Conservation (phyloP, 2,329 filamentous ascomycete species). For the Alternaria longipes region DNA sequence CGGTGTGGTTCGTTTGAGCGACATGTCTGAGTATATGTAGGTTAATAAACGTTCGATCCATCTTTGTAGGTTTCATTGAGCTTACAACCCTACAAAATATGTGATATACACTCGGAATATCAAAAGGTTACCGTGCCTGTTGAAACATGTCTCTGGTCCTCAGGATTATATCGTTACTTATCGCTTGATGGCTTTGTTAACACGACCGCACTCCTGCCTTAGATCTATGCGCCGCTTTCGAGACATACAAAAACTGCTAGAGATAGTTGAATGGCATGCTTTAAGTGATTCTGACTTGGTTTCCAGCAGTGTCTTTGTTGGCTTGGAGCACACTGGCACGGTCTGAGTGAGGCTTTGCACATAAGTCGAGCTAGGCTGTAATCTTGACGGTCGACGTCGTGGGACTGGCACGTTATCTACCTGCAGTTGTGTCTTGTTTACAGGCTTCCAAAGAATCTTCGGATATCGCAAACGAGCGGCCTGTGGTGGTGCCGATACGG, state of each 20-base stretch:
- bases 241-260: neutral
- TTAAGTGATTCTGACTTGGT: neutral
- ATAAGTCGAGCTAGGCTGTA: neutral
- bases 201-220: neutral
- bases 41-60: neutral
- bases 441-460: conserved; percentile 17
- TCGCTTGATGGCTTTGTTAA: neutral
- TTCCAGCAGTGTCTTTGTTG: neutral
- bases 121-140: neutral
- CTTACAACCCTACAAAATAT: neutral
- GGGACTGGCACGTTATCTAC: conserved; percentile 25
- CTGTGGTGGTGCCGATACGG: neutral
- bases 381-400: conserved; percentile 11
- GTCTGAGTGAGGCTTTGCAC: neutral
- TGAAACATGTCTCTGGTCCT: neutral
- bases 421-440: conserved; percentile 26
- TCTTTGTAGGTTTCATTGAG: neutral
- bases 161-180: neutral
- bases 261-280: neutral
- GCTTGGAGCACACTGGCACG: neutral
- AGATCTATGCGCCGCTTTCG: conserved; percentile 4
- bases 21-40: neutral
- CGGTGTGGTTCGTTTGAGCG: neutral
- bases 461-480: neutral
- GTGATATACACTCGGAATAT: neutral